Conservation (phyloP, 1,284 basidiomycete genomes). For the Pisolithus thermaeus region DNA sequence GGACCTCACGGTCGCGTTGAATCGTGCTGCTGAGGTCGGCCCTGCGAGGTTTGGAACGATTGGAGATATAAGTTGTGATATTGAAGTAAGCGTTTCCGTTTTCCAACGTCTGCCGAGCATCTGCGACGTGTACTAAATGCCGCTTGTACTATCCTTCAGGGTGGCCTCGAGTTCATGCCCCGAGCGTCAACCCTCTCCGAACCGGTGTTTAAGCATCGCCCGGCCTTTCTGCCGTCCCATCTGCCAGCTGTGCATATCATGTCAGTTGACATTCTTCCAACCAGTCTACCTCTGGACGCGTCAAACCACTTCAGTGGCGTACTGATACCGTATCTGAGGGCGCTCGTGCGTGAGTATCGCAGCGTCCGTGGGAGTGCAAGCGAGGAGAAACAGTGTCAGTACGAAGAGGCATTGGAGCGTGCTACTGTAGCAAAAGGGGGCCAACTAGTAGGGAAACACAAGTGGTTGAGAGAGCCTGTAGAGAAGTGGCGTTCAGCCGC, state of each 20-base stretch:
- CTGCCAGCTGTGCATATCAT: constrained; percentile 68
- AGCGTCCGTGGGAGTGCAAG: constrained; percentile 8
- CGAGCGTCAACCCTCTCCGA: constrained; percentile 69
- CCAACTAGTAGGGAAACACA: constrained; percentile 45
- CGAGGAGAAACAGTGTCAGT: constrained; percentile 13
- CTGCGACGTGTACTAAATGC: neutral
- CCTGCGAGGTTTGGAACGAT: constrained; percentile 60
- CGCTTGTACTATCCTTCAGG: constrained; percentile 35
- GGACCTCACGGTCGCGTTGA: constrained; percentile 52
- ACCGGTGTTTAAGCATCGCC: constrained; percentile 61
- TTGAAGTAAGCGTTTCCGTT: constrained; percentile 42
- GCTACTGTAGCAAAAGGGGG: constrained; percentile 73
- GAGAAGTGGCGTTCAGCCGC: constrained; percentile 33
- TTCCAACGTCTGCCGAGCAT: too few relatives aligned
- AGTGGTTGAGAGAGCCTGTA: constrained; percentile 55
- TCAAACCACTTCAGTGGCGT: constrained; percentile 68
- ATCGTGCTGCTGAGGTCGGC: constrained; percentile 43
- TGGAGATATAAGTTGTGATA: constrained; percentile 84
- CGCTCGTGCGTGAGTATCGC: constrained; percentile 43
- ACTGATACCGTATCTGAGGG: constrained; percentile 63
- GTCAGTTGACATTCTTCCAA: constrained; percentile 85
- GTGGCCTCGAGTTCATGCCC: constrained; percentile 80
- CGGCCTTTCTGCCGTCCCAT: constrained; percentile 35
- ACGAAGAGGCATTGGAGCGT: constrained; percentile 45
- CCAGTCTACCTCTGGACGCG: constrained; percentile 76